phyloP scores from a whole-genome alignment of 345 rosid species.

The Clausena lansium region DNA sequence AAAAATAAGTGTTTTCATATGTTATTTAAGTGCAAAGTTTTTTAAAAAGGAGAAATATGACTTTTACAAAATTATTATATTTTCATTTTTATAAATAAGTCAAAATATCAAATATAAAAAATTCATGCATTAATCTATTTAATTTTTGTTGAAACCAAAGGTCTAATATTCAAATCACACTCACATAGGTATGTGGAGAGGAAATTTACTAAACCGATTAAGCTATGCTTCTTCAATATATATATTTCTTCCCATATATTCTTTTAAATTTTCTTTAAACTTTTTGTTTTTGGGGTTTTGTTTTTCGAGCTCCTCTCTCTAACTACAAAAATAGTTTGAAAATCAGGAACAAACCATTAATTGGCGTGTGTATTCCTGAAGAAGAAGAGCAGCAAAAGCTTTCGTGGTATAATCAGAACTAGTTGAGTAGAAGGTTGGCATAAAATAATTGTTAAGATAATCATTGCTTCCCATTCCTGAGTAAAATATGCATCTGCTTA shows the following conservation, averaged over 20 bases:
- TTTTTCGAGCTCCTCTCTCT: not conserved
- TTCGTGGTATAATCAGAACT: conserved; percentile 47
- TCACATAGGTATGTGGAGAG: too few relatives aligned
- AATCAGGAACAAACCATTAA: conserved; percentile 42
- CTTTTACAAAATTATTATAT: too few relatives aligned
- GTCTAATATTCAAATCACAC: too few relatives aligned
- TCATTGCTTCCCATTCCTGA: conserved; percentile 90
- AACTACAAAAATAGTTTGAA: not conserved
- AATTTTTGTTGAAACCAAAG: too few relatives aligned
- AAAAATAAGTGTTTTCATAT: too few relatives aligned
- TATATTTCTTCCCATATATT: not conserved
- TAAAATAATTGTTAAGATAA: conserved; percentile 85
- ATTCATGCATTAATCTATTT: too few relatives aligned
- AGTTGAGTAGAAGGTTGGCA: conserved; percentile 72
- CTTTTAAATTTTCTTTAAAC: too few relatives aligned
- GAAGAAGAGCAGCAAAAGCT: conserved; percentile 62
- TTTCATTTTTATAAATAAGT: too few relatives aligned
- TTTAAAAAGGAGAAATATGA: too few relatives aligned
- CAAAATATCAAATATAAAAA: too few relatives aligned
- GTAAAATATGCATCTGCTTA: conserved; percentile 68
- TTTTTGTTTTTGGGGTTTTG: not conserved
- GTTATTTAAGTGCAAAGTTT: not conserved
- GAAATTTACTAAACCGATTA: too few relatives aligned
- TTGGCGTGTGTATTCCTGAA: conserved; percentile 69
- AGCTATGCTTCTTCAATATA: too few relatives aligned